Conservation (phyloP, 768 basidiomycete genomes). For the Leccinum rimulosum region DNA sequence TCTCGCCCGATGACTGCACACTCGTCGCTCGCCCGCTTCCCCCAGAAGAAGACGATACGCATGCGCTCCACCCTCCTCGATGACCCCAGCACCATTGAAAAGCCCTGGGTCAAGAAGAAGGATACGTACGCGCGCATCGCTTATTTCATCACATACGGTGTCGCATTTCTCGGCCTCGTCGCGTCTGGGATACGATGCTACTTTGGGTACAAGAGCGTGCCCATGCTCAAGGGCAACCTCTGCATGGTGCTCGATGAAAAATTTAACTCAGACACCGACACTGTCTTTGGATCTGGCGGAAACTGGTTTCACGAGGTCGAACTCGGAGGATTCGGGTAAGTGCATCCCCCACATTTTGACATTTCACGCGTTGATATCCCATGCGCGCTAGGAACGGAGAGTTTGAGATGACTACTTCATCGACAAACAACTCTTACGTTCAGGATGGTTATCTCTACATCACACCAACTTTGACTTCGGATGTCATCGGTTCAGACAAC, state of each 20-base stretch:
- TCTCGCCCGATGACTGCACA: conserved; percentile 55
- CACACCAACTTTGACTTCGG: conserved; percentile 80
- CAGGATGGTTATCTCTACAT: conserved; percentile 74
- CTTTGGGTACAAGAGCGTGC: conserved; percentile 53
- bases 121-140: conserved; percentile 49
- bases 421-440: conserved; percentile 71
- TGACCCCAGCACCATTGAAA: conserved; percentile 35
- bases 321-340: conserved; percentile 81
- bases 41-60: conserved; percentile 24
- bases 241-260: conserved; percentile 76
- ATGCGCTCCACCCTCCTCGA: conserved; percentile 35
- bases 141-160: conserved; percentile 55
- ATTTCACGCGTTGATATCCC: neutral
- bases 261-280: conserved; percentile 52
- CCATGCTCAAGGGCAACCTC: conserved; percentile 46
- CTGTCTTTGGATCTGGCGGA: conserved; percentile 52
- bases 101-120: conserved; percentile 59
- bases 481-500: conserved; percentile 53
- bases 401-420: conserved; percentile 82
- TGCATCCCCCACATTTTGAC: neutral
- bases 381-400: conserved; percentile 55
- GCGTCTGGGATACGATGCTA: conserved; percentile 55
- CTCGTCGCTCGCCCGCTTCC: conserved; percentile 44
- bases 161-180: conserved; percentile 52
- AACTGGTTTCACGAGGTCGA: conserved; percentile 74